These are phyloP conservation scores for Abortiporus biennis DNA, from an alignment of 1,284 basidiomycete species.

Conservation along the genomic window DNA sequence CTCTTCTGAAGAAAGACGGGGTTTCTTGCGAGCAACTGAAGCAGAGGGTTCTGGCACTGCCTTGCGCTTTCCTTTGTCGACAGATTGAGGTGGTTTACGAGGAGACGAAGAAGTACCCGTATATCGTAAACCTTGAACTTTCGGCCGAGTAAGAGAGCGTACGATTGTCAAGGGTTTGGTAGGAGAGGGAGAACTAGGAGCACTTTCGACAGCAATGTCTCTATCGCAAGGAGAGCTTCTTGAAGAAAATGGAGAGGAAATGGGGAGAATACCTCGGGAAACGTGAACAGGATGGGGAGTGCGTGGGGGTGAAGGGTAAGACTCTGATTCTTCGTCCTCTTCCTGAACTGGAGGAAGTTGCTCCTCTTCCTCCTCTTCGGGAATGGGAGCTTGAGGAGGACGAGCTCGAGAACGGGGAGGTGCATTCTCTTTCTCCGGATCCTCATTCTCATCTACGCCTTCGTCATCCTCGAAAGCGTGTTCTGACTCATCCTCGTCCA, in stretches of 20 bases:
- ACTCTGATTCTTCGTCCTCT: slow-evolving; percentile 2
- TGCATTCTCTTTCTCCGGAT: slow-evolving; percentile 17
- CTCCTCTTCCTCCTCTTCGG: slow-evolving; percentile 5
- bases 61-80: too few species aligned
- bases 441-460: slow-evolving; percentile 14
- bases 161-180: background rate
- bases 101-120: too few species aligned
- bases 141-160: background rate
- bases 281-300: slow-evolving; percentile 8
- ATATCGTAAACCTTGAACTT: background rate
- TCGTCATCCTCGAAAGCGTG: slow-evolving; percentile 13
- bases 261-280: background rate
- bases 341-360: background rate
- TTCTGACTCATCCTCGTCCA: slow-evolving; percentile 6
- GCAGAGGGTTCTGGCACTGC: background rate
- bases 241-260: slow-evolving; percentile 4
- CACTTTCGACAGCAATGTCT: background rate
- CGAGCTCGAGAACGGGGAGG: slow-evolving; percentile 8
- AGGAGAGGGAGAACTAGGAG: slow-evolving; percentile 2
- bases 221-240: slow-evolving; percentile 6
- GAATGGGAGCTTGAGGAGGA: background rate
- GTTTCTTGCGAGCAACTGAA: background rate
- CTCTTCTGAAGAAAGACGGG: slow-evolving; percentile 1
- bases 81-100: too few species aligned
- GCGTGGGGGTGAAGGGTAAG: background rate